Evolutionary conservation across 345 rosid species (phyloP), one percentile per base, ranked within the genome.

Genomic region (Brassica napus): DNA sequence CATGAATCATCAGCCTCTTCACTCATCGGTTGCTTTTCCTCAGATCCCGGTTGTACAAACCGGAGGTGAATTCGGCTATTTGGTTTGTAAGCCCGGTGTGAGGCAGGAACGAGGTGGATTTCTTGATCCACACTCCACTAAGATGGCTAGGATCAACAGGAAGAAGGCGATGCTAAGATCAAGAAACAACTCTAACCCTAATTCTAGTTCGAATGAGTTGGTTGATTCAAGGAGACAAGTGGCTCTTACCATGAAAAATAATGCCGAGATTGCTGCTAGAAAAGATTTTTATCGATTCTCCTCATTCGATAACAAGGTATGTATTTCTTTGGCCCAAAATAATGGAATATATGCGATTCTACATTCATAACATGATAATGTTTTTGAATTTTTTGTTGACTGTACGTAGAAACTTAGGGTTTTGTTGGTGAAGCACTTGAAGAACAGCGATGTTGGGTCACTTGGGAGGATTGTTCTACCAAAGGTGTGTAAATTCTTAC

Each of bases 391-490:
- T 68, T 65, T 79, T 42, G 42, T 60, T 78, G 37, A 8, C 44
- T 64, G 75, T 52, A 52, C 18, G 21, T 83, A 94, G 97, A 87
- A 72, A 75, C 82, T 94, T 67, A 89, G 86, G 75, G 65, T 85
- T 77, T 34, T 92, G 78, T 77, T 91, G 72, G 86, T 26, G 58
- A 94, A 90, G 83, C 80, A 81, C 49, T 68, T 94, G 79, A 89
- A 83, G 87, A 88, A 86, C 69, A 94, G 97, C 76, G 98, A 94
- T 81, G 97, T 94, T 26, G 89, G 92, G 18, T 71, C 85, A 52
- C 89, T 89, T 31, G 92, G 97, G 34, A 89, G 97, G 82, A 92
- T 94, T 18, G 88, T 94, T 28, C 85, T 94, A 77, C 98, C 94
- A 82, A 94, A 89, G 98, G 98, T 92, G 58, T 83, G 82, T 37